phyloP scores from a whole-genome alignment of 2,329 filamentous ascomycete genomes.

The Aureobasidium subglaciale region DNA sequence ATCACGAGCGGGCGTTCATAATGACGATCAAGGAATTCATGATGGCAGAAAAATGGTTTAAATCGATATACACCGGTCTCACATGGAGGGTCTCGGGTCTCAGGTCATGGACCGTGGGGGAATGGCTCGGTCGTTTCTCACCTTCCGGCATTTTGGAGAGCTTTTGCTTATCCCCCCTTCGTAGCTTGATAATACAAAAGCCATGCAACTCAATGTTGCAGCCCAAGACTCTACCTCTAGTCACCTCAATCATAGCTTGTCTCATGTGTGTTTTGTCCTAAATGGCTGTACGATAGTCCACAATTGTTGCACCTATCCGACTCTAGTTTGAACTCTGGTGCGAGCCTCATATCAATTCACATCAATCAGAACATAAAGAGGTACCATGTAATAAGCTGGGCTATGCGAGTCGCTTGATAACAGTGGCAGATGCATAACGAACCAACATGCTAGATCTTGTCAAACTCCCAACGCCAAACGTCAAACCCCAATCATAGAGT shows the following conservation, averaged over 20 bases:
- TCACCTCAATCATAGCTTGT: too few species aligned
- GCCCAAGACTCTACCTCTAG: too few species aligned
- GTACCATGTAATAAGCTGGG: too few species aligned
- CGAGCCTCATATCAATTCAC: too few species aligned
- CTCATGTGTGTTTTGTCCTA: too few species aligned
- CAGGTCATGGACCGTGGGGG: neutral
- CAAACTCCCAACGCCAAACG: neutral
- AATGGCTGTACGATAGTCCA: too few species aligned
- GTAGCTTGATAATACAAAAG: neutral
- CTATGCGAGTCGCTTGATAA: too few species aligned
- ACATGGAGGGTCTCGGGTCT: neutral
- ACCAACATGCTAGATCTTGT: neutral
- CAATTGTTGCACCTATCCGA: too few species aligned
- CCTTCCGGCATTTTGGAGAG: neutral
- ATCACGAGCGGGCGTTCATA: slow-evolving; percentile 12
- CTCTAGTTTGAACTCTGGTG: too few species aligned
- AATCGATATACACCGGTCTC: neutral
- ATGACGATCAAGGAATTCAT: slow-evolving; percentile 13
- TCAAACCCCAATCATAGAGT: neutral
- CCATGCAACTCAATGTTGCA: neutral
- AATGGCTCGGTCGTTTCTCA: neutral
- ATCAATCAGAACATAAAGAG: too few species aligned
- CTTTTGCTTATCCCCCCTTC: neutral
- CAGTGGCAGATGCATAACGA: too few species aligned
- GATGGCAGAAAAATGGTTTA: slow-evolving; percentile 2